phyloP scores from a whole-genome alignment of 2,329 filamentous ascomycete species.

The Ophiostoma tasmaniense region DNA sequence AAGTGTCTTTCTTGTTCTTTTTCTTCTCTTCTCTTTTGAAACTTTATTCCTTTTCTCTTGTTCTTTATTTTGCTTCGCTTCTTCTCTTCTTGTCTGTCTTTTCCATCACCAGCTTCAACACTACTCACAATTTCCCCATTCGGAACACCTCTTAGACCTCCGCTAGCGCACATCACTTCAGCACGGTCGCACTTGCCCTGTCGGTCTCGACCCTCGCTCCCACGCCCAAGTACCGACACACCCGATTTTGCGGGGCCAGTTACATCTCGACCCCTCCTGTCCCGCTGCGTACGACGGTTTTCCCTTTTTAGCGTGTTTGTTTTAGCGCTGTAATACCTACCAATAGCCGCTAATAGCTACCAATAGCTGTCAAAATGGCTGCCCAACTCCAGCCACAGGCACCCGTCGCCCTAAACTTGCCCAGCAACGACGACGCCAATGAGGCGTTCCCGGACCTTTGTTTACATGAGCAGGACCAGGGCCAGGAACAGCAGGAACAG shows the following conservation, averaged over 20 bases:
- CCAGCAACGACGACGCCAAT: constrained; percentile 3
- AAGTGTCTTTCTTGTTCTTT: neutral
- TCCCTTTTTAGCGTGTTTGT: constrained; percentile 1
- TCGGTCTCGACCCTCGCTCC: neutral
- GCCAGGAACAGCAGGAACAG: constrained; percentile 15
- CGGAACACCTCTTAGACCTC: neutral
- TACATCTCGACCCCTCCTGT: constrained; percentile 14
- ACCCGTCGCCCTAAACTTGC: neutral
- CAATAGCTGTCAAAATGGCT: neutral
- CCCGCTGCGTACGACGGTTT: neutral
- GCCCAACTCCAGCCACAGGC: constrained; percentile 6
- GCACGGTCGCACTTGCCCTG: neutral
- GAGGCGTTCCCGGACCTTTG: constrained; percentile 27
- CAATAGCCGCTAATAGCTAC: neutral
- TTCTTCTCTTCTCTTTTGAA: neutral
- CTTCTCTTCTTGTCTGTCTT: neutral
- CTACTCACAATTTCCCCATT: neutral
- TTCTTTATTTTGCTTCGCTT: neutral
- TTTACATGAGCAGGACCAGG: constrained; percentile 30
- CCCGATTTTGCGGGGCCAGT: constrained; percentile 12
- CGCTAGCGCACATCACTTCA: neutral
- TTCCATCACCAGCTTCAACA: neutral
- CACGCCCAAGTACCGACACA: constrained; percentile 12
- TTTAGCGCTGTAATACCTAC: neutral
- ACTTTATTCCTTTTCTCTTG: neutral